A percentile compares a stretch with the other conserved stretches of the same genome.
Evolutionary conservation across 2,329 filamentous ascomycete species (phyloP).

Genomic region (Dothidotthia symphoricarpi): DNA sequence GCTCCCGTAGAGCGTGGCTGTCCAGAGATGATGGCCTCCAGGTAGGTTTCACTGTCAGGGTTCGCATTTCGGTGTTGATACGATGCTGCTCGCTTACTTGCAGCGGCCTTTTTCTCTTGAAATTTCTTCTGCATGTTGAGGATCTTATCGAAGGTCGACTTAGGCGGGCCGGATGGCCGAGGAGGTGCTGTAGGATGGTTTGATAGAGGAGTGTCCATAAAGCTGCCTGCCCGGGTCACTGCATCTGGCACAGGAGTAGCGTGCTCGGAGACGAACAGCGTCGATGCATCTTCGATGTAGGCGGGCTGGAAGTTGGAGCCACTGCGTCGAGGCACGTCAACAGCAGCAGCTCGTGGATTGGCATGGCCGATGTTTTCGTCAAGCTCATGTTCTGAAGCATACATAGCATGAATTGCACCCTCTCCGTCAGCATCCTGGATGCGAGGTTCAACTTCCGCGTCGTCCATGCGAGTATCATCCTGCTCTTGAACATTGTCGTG

Average conservation of each 20-base stretch:
- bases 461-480: neutral
- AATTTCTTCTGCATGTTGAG: constrained; percentile 10
- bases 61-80: neutral
- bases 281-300: constrained; percentile 3
- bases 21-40: constrained; percentile 11
- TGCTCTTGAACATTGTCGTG: constrained; percentile 1
- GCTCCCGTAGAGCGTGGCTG: constrained; percentile 3
- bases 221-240: neutral
- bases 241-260: neutral
- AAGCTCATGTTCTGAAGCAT: neutral
- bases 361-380: too few species aligned
- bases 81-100: constrained; percentile 1
- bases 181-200: neutral
- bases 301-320: neutral
- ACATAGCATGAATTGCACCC: neutral
- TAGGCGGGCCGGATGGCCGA: neutral
- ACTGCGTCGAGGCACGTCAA: neutral
- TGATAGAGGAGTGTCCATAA: constrained; percentile 2
- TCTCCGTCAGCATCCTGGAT: too few species aligned
- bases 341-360: neutral
- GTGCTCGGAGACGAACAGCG: constrained; percentile 17
- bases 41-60: constrained; percentile 12
- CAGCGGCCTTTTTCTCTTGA: constrained; percentile 5
- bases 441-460: neutral
- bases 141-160: constrained; percentile 9